A percentile compares a stretch with the other conserved stretches of the same genome.
These are phyloP conservation scores for Fusarium sp. DNA, from an alignment of 2,329 filamentous ascomycete species.

Conservation along the genomic window DNA sequence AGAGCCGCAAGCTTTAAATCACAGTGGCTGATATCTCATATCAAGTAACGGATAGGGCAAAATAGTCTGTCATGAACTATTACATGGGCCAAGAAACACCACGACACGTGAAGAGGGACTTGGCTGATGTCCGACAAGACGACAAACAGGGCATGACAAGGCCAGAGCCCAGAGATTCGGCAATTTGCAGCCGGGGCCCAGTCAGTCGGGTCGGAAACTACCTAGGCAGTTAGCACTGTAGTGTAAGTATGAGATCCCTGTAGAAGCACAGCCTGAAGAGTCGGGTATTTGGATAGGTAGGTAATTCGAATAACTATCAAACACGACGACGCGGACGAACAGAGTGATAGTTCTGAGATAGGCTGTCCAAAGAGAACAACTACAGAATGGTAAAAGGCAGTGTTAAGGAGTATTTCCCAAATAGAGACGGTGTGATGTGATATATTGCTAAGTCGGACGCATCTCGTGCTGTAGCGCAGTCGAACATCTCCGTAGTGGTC, in stretches of 20 bases:
- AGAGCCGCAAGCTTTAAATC: background rate
- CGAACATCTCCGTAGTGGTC: constrained; percentile 32
- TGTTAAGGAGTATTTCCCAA: constrained; percentile 20
- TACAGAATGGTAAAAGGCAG: background rate
- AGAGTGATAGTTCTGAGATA: background rate
- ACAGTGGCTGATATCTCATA: background rate
- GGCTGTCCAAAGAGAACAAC: background rate
- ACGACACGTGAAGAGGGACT: constrained; percentile 12
- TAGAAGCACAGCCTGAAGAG: constrained; percentile 13
- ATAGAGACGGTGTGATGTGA: constrained; percentile 17
- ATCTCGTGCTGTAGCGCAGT: constrained; percentile 23
- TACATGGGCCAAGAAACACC: constrained; percentile 24
- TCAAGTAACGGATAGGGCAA: background rate
- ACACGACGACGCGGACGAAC: background rate
- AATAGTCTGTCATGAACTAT: background rate
- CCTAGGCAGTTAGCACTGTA: background rate
- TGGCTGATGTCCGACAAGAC: constrained; percentile 1
- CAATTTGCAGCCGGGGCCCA: constrained; percentile 17
- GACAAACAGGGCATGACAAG: constrained; percentile 2
- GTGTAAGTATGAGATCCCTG: constrained; percentile 11
- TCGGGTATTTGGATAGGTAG: background rate
- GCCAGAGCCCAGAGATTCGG: constrained; percentile 8
- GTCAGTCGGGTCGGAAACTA: constrained; percentile 18
- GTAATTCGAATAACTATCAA: background rate
- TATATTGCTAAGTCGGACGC: constrained; percentile 25